phyloP scores from a whole-genome alignment of 495 filamentous ascomycete species.

The Penicillium robsamsonii region DNA sequence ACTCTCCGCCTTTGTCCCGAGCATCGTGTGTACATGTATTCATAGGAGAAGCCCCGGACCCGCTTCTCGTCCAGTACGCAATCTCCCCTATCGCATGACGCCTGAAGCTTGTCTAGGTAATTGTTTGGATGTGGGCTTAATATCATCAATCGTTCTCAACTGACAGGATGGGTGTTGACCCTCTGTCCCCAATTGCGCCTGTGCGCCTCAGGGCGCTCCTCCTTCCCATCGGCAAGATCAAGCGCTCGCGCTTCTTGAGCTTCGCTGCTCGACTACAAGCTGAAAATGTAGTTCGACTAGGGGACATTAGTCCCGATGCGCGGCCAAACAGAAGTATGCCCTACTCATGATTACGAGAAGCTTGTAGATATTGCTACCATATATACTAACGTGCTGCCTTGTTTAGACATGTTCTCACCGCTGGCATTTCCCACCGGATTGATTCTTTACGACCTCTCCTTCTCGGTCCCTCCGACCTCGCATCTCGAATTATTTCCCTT shows the following conservation, averaged over 20 bases:
- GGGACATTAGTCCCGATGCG: constrained; percentile 86
- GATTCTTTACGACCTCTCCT: constrained; percentile 86
- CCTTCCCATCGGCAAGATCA: constrained; percentile 82
- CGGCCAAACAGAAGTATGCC: constrained; percentile 82
- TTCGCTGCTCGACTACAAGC: constrained; percentile 76
- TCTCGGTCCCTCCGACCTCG: constrained; percentile 70
- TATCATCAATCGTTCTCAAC: constrained; percentile 29
- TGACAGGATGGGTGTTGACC: constrained; percentile 77
- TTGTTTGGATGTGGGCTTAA: constrained; percentile 39
- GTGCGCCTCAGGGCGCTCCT: constrained; percentile 82
- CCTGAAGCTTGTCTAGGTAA: constrained; percentile 18
- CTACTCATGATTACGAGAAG: constrained; percentile 1
- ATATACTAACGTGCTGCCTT: constrained; percentile 31
- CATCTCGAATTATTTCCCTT: constrained; percentile 80
- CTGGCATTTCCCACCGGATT: constrained; percentile 85
- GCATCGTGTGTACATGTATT: constrained; percentile 1
- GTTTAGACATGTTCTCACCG: constrained; percentile 88
- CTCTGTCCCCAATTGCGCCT: constrained; percentile 82
- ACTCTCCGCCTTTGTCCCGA: neutral
- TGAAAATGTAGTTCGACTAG: constrained; percentile 81
- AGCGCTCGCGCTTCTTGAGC: constrained; percentile 70
- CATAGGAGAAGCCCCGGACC: neutral
- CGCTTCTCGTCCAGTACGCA: neutral
- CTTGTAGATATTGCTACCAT: neutral
- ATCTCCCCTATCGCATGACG: constrained; percentile 24